phyloP scores from a whole-genome alignment of 306 rosid species.

The Vigna radiata region DNA sequence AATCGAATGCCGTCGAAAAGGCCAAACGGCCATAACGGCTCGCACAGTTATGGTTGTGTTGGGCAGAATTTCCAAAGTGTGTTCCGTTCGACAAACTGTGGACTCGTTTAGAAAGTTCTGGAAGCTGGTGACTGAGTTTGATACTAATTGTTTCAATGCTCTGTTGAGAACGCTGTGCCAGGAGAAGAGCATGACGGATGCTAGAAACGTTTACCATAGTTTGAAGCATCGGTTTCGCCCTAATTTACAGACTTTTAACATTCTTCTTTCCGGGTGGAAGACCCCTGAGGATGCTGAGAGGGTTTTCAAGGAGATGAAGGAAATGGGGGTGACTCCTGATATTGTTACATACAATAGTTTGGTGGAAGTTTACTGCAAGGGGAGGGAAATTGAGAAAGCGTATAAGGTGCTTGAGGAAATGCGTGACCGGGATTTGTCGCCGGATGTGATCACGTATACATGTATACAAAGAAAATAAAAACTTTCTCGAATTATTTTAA shows the following conservation, averaged over 20 bases:
- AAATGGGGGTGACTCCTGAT: conserved; percentile 78
- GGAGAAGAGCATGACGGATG: conserved; percentile 93
- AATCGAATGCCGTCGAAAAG: conserved; percentile 55
- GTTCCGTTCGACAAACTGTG: conserved; percentile 81
- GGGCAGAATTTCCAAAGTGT: conserved; percentile 78
- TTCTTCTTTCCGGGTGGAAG: conserved; percentile 90
- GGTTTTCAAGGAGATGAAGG: conserved; percentile 82
- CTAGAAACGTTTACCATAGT: conserved; percentile 84
- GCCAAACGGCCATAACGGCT: conserved; percentile 56
- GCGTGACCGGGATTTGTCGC: conserved; percentile 58
- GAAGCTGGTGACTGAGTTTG: conserved; percentile 69
- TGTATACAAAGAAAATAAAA: conserved; percentile 37
- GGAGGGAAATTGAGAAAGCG: conserved; percentile 73
- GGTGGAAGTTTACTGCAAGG: conserved; percentile 85
- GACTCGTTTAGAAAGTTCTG: conserved; percentile 77
- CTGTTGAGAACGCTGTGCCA: conserved; percentile 86
- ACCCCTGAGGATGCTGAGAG: conserved; percentile 79
- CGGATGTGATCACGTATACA: conserved; percentile 83
- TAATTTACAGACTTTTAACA: conserved; percentile 78
- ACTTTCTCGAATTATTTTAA: too few species aligned
- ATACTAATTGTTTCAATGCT: conserved; percentile 69
- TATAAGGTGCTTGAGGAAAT: conserved; percentile 72
- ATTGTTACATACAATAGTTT: conserved; percentile 79
- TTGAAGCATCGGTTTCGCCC: conserved; percentile 74
- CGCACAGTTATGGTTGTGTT: conserved; percentile 81